These are phyloP conservation scores for Tricholoma hemisulphureum DNA, from an alignment of 768 basidiomycete species.

Conservation along the genomic window DNA sequence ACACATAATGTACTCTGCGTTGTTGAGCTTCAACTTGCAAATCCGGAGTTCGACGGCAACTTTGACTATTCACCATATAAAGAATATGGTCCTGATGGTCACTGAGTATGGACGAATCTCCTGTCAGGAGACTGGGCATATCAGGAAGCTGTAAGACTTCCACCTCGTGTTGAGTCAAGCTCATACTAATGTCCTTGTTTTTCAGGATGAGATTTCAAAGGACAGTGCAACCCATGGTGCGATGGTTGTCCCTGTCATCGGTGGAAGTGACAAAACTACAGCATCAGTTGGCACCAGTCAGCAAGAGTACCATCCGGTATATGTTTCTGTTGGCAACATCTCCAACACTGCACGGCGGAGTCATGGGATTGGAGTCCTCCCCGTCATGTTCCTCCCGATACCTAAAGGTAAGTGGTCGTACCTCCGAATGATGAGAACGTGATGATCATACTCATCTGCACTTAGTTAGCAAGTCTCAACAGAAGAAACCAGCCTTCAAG, in stretches of 20 bases:
- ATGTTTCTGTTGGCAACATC: constrained; percentile 32
- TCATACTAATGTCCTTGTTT: neutral
- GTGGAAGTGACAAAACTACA: constrained; percentile 37
- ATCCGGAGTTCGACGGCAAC: neutral
- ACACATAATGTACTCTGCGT: neutral
- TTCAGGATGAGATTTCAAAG: constrained; percentile 22
- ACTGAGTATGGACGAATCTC: constrained; percentile 28
- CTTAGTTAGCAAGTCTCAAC: neutral
- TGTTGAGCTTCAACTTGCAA: neutral
- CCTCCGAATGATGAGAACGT: neutral
- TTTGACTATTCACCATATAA: neutral
- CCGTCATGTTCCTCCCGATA: too few species aligned
- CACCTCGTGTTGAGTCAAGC: constrained; percentile 4
- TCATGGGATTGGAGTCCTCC: constrained; percentile 26
- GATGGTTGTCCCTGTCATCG: constrained; percentile 29
- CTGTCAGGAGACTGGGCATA: constrained; percentile 43
- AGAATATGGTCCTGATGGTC: constrained; percentile 11
- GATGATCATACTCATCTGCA: neutral
- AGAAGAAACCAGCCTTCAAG: neutral
- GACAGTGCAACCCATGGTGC: constrained; percentile 21
- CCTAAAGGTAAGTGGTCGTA: neutral
- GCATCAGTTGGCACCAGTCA: constrained; percentile 35
- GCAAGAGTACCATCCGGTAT: constrained; percentile 34
- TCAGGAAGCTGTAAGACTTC: constrained; percentile 33
- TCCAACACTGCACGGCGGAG: constrained; percentile 29